phyloP scores from a whole-genome alignment of 2,329 filamentous ascomycete genomes.

The Aspergillus terreus region DNA sequence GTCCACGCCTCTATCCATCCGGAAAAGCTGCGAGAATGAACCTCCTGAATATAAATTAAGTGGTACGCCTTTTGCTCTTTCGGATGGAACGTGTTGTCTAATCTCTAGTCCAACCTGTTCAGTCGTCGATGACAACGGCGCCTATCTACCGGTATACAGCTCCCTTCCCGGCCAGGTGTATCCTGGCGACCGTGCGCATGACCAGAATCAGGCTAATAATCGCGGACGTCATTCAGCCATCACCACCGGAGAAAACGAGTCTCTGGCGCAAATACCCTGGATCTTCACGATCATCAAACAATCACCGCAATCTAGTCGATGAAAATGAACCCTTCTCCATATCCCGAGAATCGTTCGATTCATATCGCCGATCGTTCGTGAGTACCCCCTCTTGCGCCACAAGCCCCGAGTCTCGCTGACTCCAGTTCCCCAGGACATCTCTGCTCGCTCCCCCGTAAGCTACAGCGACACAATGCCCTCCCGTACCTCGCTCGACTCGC shows the following conservation, averaged over 20 bases:
- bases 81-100: constrained; percentile 3
- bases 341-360: constrained; percentile 94
- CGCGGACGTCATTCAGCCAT: constrained; percentile 56
- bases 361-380: constrained; percentile 93
- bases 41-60: constrained; percentile 76
- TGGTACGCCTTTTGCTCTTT: constrained; percentile 51
- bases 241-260: constrained; percentile 76
- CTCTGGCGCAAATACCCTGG: constrained; percentile 63
- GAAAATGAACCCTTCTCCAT: constrained; percentile 94
- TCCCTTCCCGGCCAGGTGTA: background rate
- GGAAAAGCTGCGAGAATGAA: constrained; percentile 61
- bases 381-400: constrained; percentile 31
- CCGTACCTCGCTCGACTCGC: constrained; percentile 78
- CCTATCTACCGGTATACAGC: constrained; percentile 76
- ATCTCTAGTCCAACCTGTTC: constrained; percentile 26
- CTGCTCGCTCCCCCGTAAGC: constrained; percentile 73
- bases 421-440: constrained; percentile 67
- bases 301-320: constrained; percentile 63
- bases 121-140: constrained; percentile 95
- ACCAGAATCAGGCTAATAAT: constrained; percentile 1
- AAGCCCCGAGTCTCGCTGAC: constrained; percentile 7
- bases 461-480: constrained; percentile 56
- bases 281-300: constrained; percentile 47
- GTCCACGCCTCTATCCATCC: constrained; percentile 53
- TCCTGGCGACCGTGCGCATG: background rate